Evolutionary conservation across 2,329 filamentous ascomycete species (phyloP).

Genomic region (Penicillium sclerotiorum): DNA sequence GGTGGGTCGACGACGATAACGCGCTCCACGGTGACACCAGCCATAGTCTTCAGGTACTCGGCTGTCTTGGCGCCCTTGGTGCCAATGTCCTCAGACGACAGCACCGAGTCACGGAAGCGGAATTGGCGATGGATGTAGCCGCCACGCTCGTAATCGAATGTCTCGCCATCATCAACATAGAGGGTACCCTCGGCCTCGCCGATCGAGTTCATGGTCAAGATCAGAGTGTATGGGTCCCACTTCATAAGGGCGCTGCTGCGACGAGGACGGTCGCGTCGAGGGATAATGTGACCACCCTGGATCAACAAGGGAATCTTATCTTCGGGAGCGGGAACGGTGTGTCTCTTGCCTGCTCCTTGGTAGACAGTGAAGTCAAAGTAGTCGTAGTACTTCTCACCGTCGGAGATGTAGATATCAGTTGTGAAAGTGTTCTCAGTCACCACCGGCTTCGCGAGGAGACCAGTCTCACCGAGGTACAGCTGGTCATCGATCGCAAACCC

Average conservation of each 20-base stretch:
- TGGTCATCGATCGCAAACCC: slow-evolving; percentile 93
- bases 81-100: slow-evolving; percentile 72
- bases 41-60: slow-evolving; percentile 78
- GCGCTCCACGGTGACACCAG: slow-evolving; percentile 76
- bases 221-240: slow-evolving; percentile 91
- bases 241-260: slow-evolving; percentile 87
- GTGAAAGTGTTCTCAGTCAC: slow-evolving; percentile 73
- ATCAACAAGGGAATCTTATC: slow-evolving; percentile 88
- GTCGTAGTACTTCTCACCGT: slow-evolving; percentile 88
- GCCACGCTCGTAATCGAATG: slow-evolving; percentile 81
- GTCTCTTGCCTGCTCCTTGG: slow-evolving; percentile 68
- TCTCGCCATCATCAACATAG: slow-evolving; percentile 92
- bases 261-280: slow-evolving; percentile 83
- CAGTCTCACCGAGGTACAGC: slow-evolving; percentile 85
- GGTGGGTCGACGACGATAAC: slow-evolving; percentile 82
- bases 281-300: slow-evolving; percentile 89
- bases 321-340: slow-evolving; percentile 74
- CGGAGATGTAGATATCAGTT: slow-evolving; percentile 82
- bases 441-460: slow-evolving; percentile 89
- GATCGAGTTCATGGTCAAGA: slow-evolving; percentile 70
- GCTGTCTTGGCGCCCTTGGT: slow-evolving; percentile 65
- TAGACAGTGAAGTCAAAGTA: slow-evolving; percentile 87
- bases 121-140: slow-evolving; percentile 89
- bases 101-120: slow-evolving; percentile 59
- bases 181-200: slow-evolving; percentile 78